Evolutionary conservation across 148 eudicot species (phyloP).

Genomic region (Rhododendron williamsianum): DNA sequence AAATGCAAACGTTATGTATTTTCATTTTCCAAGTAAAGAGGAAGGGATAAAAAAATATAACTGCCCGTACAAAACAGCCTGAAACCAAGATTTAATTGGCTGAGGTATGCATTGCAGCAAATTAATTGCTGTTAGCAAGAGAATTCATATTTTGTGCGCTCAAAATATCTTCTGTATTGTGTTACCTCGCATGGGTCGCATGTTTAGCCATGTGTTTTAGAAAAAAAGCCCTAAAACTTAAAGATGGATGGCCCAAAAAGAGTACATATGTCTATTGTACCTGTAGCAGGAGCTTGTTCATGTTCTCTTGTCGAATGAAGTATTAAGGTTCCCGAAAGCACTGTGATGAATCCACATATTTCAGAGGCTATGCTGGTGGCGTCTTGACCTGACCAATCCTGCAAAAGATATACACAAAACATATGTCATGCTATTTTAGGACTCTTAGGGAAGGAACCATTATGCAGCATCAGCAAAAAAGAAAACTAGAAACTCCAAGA

Average conservation of each 20-base stretch:
- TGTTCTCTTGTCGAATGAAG: constrained; percentile 68
- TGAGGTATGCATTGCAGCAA: not conserved
- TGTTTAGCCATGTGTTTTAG: not conserved
- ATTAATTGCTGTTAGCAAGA: not conserved
- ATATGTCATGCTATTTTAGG: not conserved
- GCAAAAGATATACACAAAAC: constrained; percentile 8
- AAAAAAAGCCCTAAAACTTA: not conserved
- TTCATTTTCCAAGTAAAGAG: not conserved
- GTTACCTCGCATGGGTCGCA: not conserved
- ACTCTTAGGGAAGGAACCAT: not conserved
- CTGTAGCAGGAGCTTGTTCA: constrained; percentile 45
- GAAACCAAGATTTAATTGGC: not conserved
- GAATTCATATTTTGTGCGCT: not conserved
- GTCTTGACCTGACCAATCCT: constrained; percentile 77
- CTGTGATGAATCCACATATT: constrained; percentile 74
- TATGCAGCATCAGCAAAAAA: not conserved
- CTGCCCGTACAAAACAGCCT: not conserved
- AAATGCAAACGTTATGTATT: not conserved
- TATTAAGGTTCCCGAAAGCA: constrained; percentile 70
- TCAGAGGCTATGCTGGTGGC: constrained; percentile 76
- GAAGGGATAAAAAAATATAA: not conserved
- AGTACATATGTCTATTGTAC: constrained; percentile 21
- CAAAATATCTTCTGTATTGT: not conserved
- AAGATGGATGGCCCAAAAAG: not conserved
- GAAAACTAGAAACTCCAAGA: not conserved